A percentile compares a stretch with the other conserved stretches of the same genome.
These are phyloP conservation scores for Coemansia sp. DNA, from an alignment of 192 early-diverging fungal species.

Conservation along the genomic window DNA sequence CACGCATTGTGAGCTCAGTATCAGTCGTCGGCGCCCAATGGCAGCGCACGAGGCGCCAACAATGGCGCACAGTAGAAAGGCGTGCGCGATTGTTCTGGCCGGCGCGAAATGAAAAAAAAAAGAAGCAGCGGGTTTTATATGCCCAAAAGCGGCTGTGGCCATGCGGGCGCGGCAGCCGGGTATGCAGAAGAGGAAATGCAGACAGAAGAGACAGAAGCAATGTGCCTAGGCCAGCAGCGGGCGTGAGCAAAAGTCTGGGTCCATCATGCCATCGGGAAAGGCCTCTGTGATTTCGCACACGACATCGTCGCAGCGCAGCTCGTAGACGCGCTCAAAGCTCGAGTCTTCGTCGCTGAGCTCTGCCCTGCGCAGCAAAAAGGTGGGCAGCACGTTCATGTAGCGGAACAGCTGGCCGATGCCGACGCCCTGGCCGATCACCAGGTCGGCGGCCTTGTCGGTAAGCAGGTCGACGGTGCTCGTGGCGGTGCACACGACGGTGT, in stretches of 20 bases:
- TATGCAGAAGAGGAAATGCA: neutral
- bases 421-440: slow-evolving; percentile 48
- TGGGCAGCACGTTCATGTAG: slow-evolving; percentile 54
- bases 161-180: neutral
- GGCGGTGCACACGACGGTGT: slow-evolving; percentile 43
- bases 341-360: slow-evolving; percentile 46
- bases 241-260: slow-evolving; percentile 35
- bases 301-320: slow-evolving; percentile 46
- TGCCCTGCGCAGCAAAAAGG: slow-evolving; percentile 41
- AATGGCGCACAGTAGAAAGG: no score
- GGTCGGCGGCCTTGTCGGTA: slow-evolving; percentile 39
- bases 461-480: slow-evolving; percentile 48
- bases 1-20: no score
- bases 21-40: no score
- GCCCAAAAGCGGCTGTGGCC: slow-evolving; percentile 5
- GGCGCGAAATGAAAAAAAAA: neutral
- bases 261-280: slow-evolving; percentile 53
- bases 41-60: no score
- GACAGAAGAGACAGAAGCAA: neutral
- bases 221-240: slow-evolving; percentile 5
- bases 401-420: slow-evolving; percentile 58
- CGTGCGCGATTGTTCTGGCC: no score
- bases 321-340: slow-evolving; percentile 49
- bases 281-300: slow-evolving; percentile 43
- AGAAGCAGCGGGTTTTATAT: slow-evolving; percentile 1